Percentiles rank a stretch among this genome's conserved stretches.
phyloP scores from a whole-genome alignment of 1,139 yeast species.

The Zhuliangozyma blackwelliae region DNA sequence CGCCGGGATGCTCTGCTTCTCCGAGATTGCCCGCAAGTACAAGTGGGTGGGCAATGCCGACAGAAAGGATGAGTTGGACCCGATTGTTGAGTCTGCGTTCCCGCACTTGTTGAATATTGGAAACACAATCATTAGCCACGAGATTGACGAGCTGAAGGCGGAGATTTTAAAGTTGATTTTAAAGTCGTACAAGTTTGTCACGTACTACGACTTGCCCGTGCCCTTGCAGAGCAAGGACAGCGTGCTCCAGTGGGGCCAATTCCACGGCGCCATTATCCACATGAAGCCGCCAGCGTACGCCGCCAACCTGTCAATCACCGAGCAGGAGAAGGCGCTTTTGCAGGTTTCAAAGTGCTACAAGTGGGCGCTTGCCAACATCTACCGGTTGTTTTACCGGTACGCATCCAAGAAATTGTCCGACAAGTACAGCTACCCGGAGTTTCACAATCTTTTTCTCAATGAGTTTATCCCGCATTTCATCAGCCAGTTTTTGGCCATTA shows the following conservation, averaged over 20 bases:
- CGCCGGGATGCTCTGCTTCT: constrained; percentile 72
- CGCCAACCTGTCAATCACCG: constrained; percentile 21
- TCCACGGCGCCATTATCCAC: constrained; percentile 68
- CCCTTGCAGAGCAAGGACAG: constrained; percentile 58
- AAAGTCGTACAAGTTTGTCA: constrained; percentile 78
- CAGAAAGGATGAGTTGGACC: constrained; percentile 53
- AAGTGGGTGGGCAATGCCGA: constrained; percentile 70
- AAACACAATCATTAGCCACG: constrained; percentile 38
- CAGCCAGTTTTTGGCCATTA: constrained; percentile 56
- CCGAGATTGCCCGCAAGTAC: constrained; percentile 70
- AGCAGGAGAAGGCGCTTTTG: constrained; percentile 33
- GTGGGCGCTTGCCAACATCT: constrained; percentile 83
- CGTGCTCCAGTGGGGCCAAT: constrained; percentile 69
- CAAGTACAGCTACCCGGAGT: constrained; percentile 49
- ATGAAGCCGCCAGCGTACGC: constrained; percentile 54
- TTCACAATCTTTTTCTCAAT: constrained; percentile 42
- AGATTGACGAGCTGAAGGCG: constrained; percentile 48
- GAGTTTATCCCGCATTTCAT: constrained; percentile 74
- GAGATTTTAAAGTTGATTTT: constrained; percentile 75
- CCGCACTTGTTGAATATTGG: constrained; percentile 70
- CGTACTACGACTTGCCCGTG: constrained; percentile 73
- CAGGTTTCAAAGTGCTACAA: constrained; percentile 69
- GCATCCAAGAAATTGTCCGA: constrained; percentile 50
- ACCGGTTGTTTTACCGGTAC: constrained; percentile 71
- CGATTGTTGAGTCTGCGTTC: constrained; percentile 59